Evolutionary conservation across 805 yeast species (phyloP).

Genomic region (Monosporozyma aerobia): DNA sequence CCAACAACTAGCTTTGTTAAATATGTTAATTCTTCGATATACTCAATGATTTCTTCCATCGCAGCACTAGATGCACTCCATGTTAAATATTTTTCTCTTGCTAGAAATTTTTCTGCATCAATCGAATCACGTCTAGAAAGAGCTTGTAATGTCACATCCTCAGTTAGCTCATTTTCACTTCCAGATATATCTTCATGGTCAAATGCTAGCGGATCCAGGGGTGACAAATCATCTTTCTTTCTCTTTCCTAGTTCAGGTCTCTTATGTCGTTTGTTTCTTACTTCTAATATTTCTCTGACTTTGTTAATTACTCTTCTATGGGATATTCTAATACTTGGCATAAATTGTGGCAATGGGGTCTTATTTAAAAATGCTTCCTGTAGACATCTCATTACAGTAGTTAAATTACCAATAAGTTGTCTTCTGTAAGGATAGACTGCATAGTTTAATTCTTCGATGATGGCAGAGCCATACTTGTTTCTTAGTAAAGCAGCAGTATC

Average conservation of each 20-base stretch:
- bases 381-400: slow-evolving; percentile 33
- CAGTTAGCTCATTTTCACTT: not conserved
- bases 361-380: slow-evolving; percentile 37
- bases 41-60: slow-evolving; percentile 40
- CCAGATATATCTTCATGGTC: slow-evolving; percentile 17
- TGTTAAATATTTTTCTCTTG: slow-evolving; percentile 35
- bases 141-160: not conserved
- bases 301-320: slow-evolving; percentile 38
- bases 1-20: slow-evolving; percentile 39
- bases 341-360: slow-evolving; percentile 41
- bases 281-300: slow-evolving; percentile 32
- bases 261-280: slow-evolving; percentile 14
- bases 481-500: slow-evolving; percentile 38
- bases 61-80: slow-evolving; percentile 47
- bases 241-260: not conserved
- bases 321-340: slow-evolving; percentile 42
- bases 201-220: slow-evolving; percentile 1
- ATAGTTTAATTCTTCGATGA: slow-evolving; percentile 36
- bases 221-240: not conserved
- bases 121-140: not conserved
- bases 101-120: slow-evolving; percentile 12
- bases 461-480: slow-evolving; percentile 37
- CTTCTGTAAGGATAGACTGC: slow-evolving; percentile 37
- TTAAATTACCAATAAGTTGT: slow-evolving; percentile 36
- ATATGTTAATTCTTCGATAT: slow-evolving; percentile 38